Percentiles rank a stretch among this genome's conserved stretches.
Evolutionary conservation across 306 rosid genomes (phyloP).

Genomic region (Vigna radiata): DNA sequence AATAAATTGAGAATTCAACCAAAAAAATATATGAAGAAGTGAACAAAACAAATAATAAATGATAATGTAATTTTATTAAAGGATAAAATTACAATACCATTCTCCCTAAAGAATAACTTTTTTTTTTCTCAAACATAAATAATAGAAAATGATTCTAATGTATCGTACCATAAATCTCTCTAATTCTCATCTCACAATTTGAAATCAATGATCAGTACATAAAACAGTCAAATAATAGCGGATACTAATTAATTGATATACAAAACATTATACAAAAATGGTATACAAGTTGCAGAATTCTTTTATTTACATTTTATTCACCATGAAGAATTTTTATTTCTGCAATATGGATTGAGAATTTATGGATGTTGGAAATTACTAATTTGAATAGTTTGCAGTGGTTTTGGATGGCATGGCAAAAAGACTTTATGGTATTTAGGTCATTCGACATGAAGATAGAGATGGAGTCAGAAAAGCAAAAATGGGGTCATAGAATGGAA

Average conservation of each 20-base stretch:
- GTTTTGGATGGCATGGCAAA: constrained; percentile 20
- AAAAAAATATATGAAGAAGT: too few species aligned
- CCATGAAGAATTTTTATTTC: not conserved
- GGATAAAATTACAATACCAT: too few species aligned
- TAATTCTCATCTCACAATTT: too few species aligned
- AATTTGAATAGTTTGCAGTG: not conserved
- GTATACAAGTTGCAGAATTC: not conserved
- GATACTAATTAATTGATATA: not conserved
- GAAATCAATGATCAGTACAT: not conserved
- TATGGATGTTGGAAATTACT: constrained; percentile 5
- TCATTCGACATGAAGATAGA: not conserved
- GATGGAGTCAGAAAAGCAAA: constrained; percentile 13
- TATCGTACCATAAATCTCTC: too few species aligned
- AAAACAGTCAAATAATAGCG: not conserved
- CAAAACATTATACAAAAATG: too few species aligned
- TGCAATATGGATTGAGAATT: not conserved
- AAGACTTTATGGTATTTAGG: not conserved
- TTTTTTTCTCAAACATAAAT: too few species aligned
- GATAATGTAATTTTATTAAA: too few species aligned
- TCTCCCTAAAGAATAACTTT: too few species aligned
- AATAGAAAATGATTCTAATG: too few species aligned
- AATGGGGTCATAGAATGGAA: constrained; percentile 23
- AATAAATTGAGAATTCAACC: too few species aligned
- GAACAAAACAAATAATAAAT: too few species aligned
- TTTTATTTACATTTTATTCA: not conserved